A percentile compares a stretch with the other conserved stretches of the same genome.
phyloP scores from a whole-genome alignment of 805 yeast genomes.

The Pichia insulana region DNA sequence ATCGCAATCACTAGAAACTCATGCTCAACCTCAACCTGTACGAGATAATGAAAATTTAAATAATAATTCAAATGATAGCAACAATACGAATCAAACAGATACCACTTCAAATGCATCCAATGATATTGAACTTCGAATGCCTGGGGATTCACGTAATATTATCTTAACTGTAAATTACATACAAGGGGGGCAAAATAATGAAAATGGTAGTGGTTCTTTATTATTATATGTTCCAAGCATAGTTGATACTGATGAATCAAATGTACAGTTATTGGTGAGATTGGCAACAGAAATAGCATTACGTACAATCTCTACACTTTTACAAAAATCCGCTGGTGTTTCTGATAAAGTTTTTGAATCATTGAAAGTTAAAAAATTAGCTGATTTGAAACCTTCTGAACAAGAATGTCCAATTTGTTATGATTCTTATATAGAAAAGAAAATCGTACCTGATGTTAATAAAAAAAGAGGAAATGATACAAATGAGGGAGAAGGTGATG shows the following conservation, averaged over 20 bases:
- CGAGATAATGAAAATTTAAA: background rate
- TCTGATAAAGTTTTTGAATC: constrained; percentile 43
- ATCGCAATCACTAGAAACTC: no score
- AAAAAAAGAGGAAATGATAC: constrained; percentile 5
- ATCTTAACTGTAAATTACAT: constrained; percentile 34
- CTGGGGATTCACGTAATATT: constrained; percentile 28
- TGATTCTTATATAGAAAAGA: constrained; percentile 37
- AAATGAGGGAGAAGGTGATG: constrained; percentile 3
- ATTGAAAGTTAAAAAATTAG: constrained; percentile 32
- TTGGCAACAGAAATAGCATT: constrained; percentile 66
- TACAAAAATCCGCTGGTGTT: constrained; percentile 44
- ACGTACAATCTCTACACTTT: constrained; percentile 46
- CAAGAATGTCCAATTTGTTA: constrained; percentile 56
- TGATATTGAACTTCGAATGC: background rate
- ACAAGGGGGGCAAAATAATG: constrained; percentile 16
- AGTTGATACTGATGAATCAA: constrained; percentile 48
- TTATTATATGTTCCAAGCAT: constrained; percentile 62
- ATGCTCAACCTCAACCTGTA: no score
- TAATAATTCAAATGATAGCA: background rate
- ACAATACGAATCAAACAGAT: background rate
- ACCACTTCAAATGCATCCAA: background rate
- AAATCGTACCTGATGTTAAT: background rate
- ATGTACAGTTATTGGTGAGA: constrained; percentile 50
- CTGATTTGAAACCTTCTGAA: constrained; percentile 24
- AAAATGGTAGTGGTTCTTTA: constrained; percentile 40